Conservation (phyloP, 2,329 filamentous ascomycete genomes). For the Ceratocystis ficicola region DNA sequence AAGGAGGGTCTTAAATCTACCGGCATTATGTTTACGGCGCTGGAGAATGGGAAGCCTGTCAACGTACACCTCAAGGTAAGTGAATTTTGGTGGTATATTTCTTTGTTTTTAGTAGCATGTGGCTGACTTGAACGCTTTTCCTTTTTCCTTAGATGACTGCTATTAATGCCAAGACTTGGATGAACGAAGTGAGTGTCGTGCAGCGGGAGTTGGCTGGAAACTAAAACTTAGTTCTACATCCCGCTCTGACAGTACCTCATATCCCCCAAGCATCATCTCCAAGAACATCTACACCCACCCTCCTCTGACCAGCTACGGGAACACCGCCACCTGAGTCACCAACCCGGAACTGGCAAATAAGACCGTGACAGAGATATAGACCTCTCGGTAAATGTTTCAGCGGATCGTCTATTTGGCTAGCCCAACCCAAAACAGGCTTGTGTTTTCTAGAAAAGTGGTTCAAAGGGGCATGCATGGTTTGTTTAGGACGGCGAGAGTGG, state of each 20-base stretch:
- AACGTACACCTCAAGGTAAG: constrained; percentile 51
- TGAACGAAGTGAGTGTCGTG: constrained; percentile 39
- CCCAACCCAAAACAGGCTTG: background rate
- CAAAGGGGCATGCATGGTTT: background rate
- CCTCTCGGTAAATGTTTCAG: background rate
- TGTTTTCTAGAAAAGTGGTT: background rate
- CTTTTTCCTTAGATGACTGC: constrained; percentile 37
- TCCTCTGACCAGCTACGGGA: background rate
- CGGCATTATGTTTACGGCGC: constrained; percentile 53
- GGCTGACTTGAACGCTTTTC: background rate
- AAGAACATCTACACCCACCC: background rate
- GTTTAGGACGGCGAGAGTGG: background rate
- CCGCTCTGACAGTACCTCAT: background rate
- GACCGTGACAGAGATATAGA: background rate
- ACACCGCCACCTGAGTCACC: too few species aligned
- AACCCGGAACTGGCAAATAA: too few species aligned
- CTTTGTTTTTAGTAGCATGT: background rate
- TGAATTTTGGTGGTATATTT: background rate
- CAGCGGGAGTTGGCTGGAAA: constrained; percentile 39
- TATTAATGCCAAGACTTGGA: constrained; percentile 41
- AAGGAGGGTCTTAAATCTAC: constrained; percentile 61
- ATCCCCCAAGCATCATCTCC: background rate
- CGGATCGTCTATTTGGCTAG: background rate
- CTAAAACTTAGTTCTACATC: constrained; percentile 24
- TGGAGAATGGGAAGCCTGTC: constrained; percentile 45